Conservation (phyloP, 108 stramenopile species). For the Pseudonitzschia multiseries region DNA sequence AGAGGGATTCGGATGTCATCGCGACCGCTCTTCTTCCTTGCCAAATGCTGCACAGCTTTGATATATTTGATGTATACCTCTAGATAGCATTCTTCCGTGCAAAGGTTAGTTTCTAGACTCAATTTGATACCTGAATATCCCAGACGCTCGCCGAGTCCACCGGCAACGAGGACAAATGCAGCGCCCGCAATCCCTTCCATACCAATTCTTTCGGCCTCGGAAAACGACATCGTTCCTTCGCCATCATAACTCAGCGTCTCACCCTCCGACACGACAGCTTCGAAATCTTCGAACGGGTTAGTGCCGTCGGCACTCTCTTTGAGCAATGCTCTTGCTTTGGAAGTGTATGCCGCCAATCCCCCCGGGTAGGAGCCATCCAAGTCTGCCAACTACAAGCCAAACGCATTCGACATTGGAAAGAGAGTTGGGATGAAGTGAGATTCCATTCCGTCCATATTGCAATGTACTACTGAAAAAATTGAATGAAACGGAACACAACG, state of each 20-base stretch:
- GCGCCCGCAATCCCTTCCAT: slow-evolving; percentile 56
- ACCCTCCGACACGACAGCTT: slow-evolving; percentile 89
- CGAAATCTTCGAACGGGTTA: slow-evolving; percentile 94
- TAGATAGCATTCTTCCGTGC: slow-evolving; percentile 72
- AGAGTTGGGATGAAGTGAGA: not conserved
- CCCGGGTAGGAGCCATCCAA: slow-evolving; percentile 93
- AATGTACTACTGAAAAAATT: not conserved
- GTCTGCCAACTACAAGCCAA: slow-evolving; percentile 62
- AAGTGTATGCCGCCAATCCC: slow-evolving; percentile 86
- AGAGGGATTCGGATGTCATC: slow-evolving; percentile 81
- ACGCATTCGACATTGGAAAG: slow-evolving; percentile 4
- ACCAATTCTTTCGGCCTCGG: slow-evolving; percentile 74
- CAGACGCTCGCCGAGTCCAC: slow-evolving; percentile 97
- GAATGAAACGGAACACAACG: not conserved
- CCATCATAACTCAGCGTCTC: slow-evolving; percentile 86
- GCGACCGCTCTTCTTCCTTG: slow-evolving; percentile 53
- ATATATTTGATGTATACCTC: slow-evolving; percentile 89
- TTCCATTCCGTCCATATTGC: not conserved
- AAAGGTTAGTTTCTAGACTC: slow-evolving; percentile 80
- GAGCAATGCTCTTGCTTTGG: slow-evolving; percentile 85
- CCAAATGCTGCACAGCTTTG: slow-evolving; percentile 89
- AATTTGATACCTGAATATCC: slow-evolving; percentile 99
- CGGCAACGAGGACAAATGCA: slow-evolving; percentile 88
- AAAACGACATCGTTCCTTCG: slow-evolving; percentile 82
- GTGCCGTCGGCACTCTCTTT: slow-evolving; percentile 83